Conservation (phyloP, 164 flowering plant genomes). For the Amborella trichopoda region DNA sequence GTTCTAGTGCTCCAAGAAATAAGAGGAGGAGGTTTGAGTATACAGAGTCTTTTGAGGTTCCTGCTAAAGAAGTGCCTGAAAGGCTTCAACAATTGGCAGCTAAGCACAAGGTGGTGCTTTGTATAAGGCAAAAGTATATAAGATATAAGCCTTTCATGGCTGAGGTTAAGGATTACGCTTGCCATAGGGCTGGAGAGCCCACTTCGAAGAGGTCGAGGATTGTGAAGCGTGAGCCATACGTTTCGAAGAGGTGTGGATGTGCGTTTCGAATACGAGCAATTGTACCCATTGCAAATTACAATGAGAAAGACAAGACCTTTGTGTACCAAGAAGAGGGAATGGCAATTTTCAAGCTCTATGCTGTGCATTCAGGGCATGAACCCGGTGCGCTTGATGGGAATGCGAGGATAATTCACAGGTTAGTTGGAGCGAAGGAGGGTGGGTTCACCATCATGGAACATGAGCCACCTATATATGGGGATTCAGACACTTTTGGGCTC, state of each 20-base stretch:
- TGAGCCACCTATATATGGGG: no score
- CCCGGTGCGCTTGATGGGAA: conserved; percentile 97
- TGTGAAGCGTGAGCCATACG: conserved; percentile 89
- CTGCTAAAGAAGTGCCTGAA: conserved; percentile 76
- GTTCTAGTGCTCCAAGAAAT: conserved; percentile 16
- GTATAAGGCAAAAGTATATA: conserved; percentile 94
- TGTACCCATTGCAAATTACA: conserved; percentile 85
- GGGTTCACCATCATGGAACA: neutral
- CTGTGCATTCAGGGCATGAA: conserved; percentile 95
- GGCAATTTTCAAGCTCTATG: conserved; percentile 87
- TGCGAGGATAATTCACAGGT: conserved; percentile 94
- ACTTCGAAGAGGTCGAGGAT: conserved; percentile 58
- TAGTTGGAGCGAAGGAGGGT: conserved; percentile 32
- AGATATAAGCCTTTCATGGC: conserved; percentile 98
- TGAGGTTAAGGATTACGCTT: conserved; percentile 97
- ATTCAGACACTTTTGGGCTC: conserved; percentile 44
- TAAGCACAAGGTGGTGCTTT: conserved; percentile 91
- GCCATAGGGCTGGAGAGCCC: conserved; percentile 96
- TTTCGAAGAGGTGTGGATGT: conserved; percentile 94
- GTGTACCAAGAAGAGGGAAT: conserved; percentile 90
- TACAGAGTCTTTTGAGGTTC: conserved; percentile 87
- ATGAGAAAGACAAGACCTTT: conserved; percentile 93
- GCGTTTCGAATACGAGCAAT: conserved; percentile 95
- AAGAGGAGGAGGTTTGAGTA: conserved; percentile 88
- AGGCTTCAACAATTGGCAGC: conserved; percentile 75